Base-by-base conservation (phyloP, 176 grass and related monocot genomes). In the Alopecurus myosuroides region DNA sequence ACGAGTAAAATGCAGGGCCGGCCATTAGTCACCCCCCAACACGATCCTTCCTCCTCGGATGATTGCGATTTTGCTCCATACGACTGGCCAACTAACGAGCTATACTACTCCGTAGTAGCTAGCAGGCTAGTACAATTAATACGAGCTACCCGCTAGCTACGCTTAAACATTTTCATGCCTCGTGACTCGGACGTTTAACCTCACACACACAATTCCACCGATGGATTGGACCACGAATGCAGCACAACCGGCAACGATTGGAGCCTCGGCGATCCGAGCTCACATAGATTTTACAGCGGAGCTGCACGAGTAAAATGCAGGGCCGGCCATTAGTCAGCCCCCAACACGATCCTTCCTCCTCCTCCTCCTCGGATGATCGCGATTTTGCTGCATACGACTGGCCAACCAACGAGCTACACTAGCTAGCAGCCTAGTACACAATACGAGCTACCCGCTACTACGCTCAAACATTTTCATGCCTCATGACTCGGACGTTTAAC, bases 291-390 rank as follows among this genome's bases (percentile, higher is more conserved):
- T 66, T 55, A 67, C 77, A 39, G 57, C 19, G 13, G 34, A 13
- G 81, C 35, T 33, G 51, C 26, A 44, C 76, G 50, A 73, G 36
- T 79, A 57, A 72, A 36, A 56, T 69, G 28, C 49, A 13, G 34
- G 9, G n/a, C n/a, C n/a, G n/a, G n/a, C n/a, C 36, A 85, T 68
- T 80, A 34, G 65, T 78, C 86, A 15, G 6, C 48, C 28, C 71
- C 26, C 82, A 58, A 58, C n/a, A 25, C 48, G 4, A 45, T 34
- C 80, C 77, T 77, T 75, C 7, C 2, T 23, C 39, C 37, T 37
- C 34, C 33, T 23, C 66, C 20, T 26, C 68, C 12, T 61, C 62
- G 19, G 50, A 71, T 52, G 78, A 70, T 77, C 20, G 33, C 4
- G 42, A 36, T 86, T 25, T 82, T 6, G 4, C 36, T 7, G 28